phyloP scores from a whole-genome alignment of 371 early-diverging fungal genomes.

The Sanchytrium tribonematis region DNA sequence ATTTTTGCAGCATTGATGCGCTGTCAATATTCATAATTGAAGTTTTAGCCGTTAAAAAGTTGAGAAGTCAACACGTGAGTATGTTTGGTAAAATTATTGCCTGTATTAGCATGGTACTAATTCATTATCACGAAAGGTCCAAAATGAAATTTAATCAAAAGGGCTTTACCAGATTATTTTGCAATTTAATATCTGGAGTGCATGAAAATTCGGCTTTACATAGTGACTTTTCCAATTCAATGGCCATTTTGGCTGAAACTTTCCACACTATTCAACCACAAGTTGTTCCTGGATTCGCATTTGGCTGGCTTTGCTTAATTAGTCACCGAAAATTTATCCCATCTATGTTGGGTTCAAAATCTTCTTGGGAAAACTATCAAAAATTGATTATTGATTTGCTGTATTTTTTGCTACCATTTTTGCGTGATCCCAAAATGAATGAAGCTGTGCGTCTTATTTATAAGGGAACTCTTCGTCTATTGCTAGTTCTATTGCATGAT shows the following conservation, averaged over 20 bases:
- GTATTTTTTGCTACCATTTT: conserved; percentile 54
- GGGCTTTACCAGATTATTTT: background rate
- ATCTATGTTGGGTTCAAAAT: conserved; percentile 36
- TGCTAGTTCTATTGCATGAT: conserved; percentile 79
- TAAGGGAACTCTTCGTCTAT: conserved; percentile 56
- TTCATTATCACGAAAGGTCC: background rate
- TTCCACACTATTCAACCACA: conserved; percentile 54
- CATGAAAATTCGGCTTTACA: conserved; percentile 13
- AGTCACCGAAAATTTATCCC: conserved; percentile 78
- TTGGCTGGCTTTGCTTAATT: conserved; percentile 80
- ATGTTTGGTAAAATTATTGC: background rate
- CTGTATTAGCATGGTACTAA: background rate
- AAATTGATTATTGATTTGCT: conserved; percentile 44
- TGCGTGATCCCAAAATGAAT: conserved; percentile 27
- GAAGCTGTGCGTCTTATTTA: conserved; percentile 52
- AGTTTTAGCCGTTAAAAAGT: background rate
- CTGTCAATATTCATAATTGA: background rate
- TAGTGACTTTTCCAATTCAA: conserved; percentile 38
- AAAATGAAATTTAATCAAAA: background rate
- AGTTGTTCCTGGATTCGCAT: conserved; percentile 74
- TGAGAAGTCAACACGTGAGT: background rate
- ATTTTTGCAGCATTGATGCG: background rate
- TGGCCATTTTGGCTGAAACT: conserved; percentile 41
- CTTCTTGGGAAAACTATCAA: conserved; percentile 44
- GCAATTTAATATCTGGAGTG: background rate